phyloP scores from a whole-genome alignment of 148 eudicot genomes.

The Rhododendron molle region DNA sequence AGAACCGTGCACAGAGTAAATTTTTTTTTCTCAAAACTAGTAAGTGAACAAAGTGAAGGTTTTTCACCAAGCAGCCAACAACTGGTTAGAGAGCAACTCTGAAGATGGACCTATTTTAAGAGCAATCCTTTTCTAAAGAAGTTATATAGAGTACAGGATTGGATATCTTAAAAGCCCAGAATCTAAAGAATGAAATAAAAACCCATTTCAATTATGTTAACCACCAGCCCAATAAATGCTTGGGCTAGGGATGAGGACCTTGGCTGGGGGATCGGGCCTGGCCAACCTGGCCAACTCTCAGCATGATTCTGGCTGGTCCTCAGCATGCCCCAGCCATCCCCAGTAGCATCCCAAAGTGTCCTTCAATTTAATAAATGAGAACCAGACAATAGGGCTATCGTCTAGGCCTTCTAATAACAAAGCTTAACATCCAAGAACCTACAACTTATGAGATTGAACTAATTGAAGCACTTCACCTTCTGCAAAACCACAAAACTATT shows the following conservation, averaged over 20 bases:
- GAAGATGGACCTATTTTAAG: neutral
- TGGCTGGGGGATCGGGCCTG: neutral
- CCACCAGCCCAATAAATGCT: neutral
- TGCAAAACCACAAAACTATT: neutral
- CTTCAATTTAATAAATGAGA: neutral
- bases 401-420: neutral
- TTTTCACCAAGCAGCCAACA: neutral
- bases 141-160: neutral
- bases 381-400: neutral
- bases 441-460: neutral
- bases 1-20: too few species aligned
- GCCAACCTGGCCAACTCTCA: neutral
- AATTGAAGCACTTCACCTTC: neutral
- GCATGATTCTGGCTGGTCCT: neutral
- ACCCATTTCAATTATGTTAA: neutral
- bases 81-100: neutral
- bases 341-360: neutral
- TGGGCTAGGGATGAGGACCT: neutral
- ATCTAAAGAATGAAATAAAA: neutral
- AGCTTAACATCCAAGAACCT: neutral
- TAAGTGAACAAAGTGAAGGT: neutral
- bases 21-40: too few species aligned
- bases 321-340: neutral
- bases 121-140: neutral
- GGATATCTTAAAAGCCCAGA: neutral